Conservation (phyloP, 139 green algal species). For the Picochlorum sp. region DNA sequence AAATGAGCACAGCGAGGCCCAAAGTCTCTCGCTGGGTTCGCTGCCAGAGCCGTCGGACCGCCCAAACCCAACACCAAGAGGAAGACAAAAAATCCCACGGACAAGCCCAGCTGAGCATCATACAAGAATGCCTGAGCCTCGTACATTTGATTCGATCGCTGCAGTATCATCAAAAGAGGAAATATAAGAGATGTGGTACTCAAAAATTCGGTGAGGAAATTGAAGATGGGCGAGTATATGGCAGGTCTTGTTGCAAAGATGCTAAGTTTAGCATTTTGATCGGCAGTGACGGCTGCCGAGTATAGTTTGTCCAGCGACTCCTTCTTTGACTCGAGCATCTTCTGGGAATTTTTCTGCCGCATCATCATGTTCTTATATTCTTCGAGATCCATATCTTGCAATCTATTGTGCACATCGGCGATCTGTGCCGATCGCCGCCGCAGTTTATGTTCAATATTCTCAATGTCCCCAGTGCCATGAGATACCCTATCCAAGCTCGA, state of each 20-base stretch:
- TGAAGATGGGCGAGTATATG: slow-evolving; percentile 45
- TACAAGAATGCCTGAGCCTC: neutral
- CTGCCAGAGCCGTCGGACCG: slow-evolving; percentile 30
- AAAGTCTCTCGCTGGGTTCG: slow-evolving; percentile 37
- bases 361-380: slow-evolving; percentile 8
- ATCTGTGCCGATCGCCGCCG: slow-evolving; percentile 15
- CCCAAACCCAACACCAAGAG: slow-evolving; percentile 23
- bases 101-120: slow-evolving; percentile 10
- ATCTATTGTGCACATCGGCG: slow-evolving; percentile 25
- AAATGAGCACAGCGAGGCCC: slow-evolving; percentile 29
- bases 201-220: slow-evolving; percentile 28
- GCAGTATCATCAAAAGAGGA: slow-evolving; percentile 17
- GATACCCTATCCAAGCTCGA: neutral
- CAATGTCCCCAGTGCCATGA: neutral
- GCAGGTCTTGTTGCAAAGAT: slow-evolving; percentile 58
- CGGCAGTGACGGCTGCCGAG: slow-evolving; percentile 42
- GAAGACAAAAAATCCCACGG: slow-evolving; percentile 29
- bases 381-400: slow-evolving; percentile 26
- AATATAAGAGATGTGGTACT: slow-evolving; percentile 21
- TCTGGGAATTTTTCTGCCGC: neutral
- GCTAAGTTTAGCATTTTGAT: slow-evolving; percentile 58
- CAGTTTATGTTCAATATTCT: neutral
- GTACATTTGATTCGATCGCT: slow-evolving; percentile 6
- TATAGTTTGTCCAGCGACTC: slow-evolving; percentile 3
- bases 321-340: neutral